phyloP scores from a whole-genome alignment of 768 basidiomycete species.

The Boletus vermiculosoides region DNA sequence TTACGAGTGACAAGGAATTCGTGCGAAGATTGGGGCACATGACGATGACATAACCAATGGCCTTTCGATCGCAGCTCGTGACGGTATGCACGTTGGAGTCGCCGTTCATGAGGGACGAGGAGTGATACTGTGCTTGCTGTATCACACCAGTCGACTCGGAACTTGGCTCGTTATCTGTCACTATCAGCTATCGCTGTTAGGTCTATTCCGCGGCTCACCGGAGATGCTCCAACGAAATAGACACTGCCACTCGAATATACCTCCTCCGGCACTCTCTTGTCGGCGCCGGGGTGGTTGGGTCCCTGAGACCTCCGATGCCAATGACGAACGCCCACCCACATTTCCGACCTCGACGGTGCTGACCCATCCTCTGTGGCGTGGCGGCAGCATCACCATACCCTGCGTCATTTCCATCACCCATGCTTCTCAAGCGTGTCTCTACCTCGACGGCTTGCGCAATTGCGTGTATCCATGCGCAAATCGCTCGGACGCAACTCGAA shows the following conservation, averaged over 20 bases:
- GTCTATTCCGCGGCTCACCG: constrained; percentile 13
- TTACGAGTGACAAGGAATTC: background rate
- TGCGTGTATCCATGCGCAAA: constrained; percentile 13
- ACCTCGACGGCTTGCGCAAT: background rate
- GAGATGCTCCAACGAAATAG: background rate
- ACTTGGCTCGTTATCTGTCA: background rate
- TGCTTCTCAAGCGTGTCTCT: constrained; percentile 11
- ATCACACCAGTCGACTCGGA: background rate
- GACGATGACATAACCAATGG: constrained; percentile 29
- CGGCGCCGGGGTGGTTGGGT: constrained; percentile 7
- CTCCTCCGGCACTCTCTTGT: constrained; percentile 3
- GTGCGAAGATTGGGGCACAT: constrained; percentile 27
- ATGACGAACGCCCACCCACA: constrained; percentile 9
- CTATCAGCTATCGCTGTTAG: background rate
- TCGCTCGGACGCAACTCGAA: constrained; percentile 16
- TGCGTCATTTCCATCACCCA: constrained; percentile 9
- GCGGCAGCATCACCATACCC: background rate
- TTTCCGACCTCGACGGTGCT: constrained; percentile 28
- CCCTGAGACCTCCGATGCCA: constrained; percentile 5
- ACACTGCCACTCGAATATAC: background rate
- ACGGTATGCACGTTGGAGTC: background rate
- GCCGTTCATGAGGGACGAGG: background rate
- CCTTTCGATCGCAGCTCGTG: background rate
- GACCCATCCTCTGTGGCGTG: constrained; percentile 4
- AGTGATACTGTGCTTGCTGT: background rate